Percentiles rank a stretch among this genome's conserved stretches.
Evolutionary conservation across 306 rosid species (phyloP).

Genomic region (Vachellia collinsii): DNA sequence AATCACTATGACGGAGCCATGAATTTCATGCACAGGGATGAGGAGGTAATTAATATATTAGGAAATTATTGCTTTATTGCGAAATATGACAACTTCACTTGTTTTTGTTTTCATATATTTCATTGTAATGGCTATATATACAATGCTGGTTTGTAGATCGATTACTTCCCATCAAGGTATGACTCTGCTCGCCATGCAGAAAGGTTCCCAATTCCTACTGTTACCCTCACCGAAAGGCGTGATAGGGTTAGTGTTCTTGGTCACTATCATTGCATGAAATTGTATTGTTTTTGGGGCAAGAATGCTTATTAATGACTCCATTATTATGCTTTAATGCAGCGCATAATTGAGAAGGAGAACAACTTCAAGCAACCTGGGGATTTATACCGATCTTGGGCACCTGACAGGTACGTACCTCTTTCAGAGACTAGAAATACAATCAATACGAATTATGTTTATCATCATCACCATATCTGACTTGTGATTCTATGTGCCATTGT

Average conservation of each 20-base stretch:
- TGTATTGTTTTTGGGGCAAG: background rate
- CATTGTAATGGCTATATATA: too few species aligned
- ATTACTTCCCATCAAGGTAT: too few species aligned
- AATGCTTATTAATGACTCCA: constrained; percentile 20
- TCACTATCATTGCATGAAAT: constrained; percentile 2
- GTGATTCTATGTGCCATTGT: constrained; percentile 23
- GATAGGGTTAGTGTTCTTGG: constrained; percentile 65
- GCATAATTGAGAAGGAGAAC: too few species aligned
- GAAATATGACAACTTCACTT: too few species aligned
- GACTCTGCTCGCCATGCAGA: too few species aligned
- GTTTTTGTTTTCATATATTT: too few species aligned
- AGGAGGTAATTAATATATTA: too few species aligned
- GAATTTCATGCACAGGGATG: too few species aligned
- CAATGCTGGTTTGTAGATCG: too few species aligned
- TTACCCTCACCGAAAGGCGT: constrained; percentile 56
- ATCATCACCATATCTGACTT: constrained; percentile 10
- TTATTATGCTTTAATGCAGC: constrained; percentile 49
- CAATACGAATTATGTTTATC: background rate
- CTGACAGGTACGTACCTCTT: constrained; percentile 67
- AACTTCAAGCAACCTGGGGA: constrained; percentile 94
- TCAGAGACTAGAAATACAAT: constrained; percentile 18
- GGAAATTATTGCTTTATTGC: too few species aligned
- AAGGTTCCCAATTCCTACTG: constrained; percentile 66
- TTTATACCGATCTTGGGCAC: constrained; percentile 81
- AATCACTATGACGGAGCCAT: background rate